Evolutionary conservation across 2,329 filamentous ascomycete genomes (phyloP), one percentile per base, ranked within the genome.

Genomic region (Trichoderma atroviride): DNA sequence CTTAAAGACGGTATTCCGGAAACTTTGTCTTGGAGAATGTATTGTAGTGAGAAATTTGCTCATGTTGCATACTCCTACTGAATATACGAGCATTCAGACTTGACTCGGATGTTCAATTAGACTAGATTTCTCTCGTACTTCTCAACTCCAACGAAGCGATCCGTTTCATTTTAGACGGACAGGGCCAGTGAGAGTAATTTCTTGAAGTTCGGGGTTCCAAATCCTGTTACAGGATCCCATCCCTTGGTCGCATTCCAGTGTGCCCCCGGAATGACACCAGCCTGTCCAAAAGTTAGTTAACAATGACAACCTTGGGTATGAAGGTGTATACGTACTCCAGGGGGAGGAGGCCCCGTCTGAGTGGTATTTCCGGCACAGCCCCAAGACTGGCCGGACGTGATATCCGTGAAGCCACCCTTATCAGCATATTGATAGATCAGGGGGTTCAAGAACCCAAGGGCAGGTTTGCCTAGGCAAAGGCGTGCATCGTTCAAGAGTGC

Each of bases 361-460:
- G 74, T 73, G 40, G 74, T 78, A 16, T 74, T 71, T 0, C 64
- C 69, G 79, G 83, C 5, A 70, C 71, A 66, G 83, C 86, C 7
- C 79, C 79, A 19, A 74, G 70, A 69, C 80, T 84, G 59, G 75
- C 78, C 78, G 11, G 74, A 77, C 0, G 77, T 79, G 27, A 74
- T 74, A 19, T 74, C 73, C 4, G 67, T 74, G 64, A 74, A 55
- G 2, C 72, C 73, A 2, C 72, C 73, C 63, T 72, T 57, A 0
- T 70, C 13, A 14, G 71, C 72, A 16, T 73, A 60, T 31, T 75
- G 75, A 71, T 85, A 84, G 33, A 85, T 73, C 55, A 76, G 70
- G 10, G 83, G 84, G 70, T 86, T 87, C 50, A 87, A 75, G 76
- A 83, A 87, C 0, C 85, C 85, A 9, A 86, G 75, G 1, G 81